phyloP scores from a whole-genome alignment of 2,329 filamentous ascomycete genomes.

The Drechslerella dactyloides region DNA sequence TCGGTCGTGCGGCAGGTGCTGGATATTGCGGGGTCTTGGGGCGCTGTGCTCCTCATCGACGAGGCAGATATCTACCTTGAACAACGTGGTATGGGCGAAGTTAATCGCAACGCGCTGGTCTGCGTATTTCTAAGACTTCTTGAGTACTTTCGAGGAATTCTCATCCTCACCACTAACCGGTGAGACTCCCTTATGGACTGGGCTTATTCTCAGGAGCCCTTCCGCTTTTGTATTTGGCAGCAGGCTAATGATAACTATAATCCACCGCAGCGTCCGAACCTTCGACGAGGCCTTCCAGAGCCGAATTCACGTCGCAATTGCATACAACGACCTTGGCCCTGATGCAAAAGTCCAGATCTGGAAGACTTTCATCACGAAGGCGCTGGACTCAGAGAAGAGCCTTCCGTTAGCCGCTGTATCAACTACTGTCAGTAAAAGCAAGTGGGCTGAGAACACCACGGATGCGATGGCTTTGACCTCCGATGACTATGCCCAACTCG shows the following conservation, averaged over 20 bases:
- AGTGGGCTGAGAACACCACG: slow-evolving; percentile 66
- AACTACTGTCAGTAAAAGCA: slow-evolving; percentile 58
- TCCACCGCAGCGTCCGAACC: slow-evolving; percentile 62
- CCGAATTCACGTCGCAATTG: slow-evolving; percentile 78
- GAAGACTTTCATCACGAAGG: slow-evolving; percentile 80
- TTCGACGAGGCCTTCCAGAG: slow-evolving; percentile 92
- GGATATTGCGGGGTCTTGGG: slow-evolving; percentile 84
- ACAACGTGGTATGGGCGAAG: slow-evolving; percentile 79
- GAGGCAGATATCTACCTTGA: slow-evolving; percentile 86
- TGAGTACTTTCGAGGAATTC: slow-evolving; percentile 89
- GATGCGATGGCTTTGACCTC: slow-evolving; percentile 66
- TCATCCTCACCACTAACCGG: slow-evolving; percentile 88
- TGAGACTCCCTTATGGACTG: slow-evolving; percentile 66
- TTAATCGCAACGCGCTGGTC: slow-evolving; percentile 83
- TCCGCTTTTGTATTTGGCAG: neutral
- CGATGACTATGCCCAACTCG: slow-evolving; percentile 70
- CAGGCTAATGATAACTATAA: neutral
- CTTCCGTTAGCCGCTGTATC: slow-evolving; percentile 63
- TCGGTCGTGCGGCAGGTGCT: slow-evolving; percentile 78
- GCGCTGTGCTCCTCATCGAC: slow-evolving; percentile 81
- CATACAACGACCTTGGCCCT: slow-evolving; percentile 75
- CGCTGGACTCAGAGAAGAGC: slow-evolving; percentile 67
- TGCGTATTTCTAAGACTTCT: slow-evolving; percentile 81
- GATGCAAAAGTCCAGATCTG: slow-evolving; percentile 81
- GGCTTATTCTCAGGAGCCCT: neutral